These are phyloP conservation scores for Pistacia atlantica DNA, from an alignment of 345 rosid species.

Conservation along the genomic window DNA sequence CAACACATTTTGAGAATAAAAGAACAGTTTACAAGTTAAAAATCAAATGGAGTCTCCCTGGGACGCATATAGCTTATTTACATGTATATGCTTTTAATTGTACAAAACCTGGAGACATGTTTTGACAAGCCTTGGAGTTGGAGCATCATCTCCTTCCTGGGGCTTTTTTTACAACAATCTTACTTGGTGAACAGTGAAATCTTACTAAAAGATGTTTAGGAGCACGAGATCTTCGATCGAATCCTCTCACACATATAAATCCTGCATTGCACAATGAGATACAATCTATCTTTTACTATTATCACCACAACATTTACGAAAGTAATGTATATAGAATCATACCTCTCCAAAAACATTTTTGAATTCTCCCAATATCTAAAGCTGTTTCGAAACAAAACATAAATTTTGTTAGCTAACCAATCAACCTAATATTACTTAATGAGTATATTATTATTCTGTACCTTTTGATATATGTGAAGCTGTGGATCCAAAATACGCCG, in stretches of 20 bases:
- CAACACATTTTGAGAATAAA: no score
- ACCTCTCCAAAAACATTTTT: slow-evolving; percentile 45
- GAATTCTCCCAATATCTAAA: slow-evolving; percentile 18
- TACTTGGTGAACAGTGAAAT: slow-evolving; percentile 36
- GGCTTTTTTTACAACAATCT: slow-evolving; percentile 7
- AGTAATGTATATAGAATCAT: slow-evolving; percentile 7
- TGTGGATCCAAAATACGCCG: slow-evolving; percentile 49
- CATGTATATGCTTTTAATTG: no score
- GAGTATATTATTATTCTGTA: not conserved
- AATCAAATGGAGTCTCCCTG: no score
- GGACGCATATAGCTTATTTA: no score
- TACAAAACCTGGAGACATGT: no score
- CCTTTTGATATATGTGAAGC: slow-evolving; percentile 44
- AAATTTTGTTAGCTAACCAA: not conserved
- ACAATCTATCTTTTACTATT: no score
- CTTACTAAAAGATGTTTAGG: slow-evolving; percentile 40
- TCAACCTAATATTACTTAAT: no score
- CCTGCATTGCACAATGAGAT: slow-evolving; percentile 27
- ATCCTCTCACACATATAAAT: slow-evolving; percentile 58
- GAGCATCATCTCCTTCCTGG: no score
- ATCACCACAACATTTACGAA: no score
- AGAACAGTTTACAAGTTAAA: no score
- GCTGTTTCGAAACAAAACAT: slow-evolving; percentile 7
- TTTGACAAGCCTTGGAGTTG: no score
- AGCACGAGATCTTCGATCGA: slow-evolving; percentile 27